A percentile compares a stretch with the other conserved stretches of the same genome.
Conservation (phyloP, 2,329 filamentous ascomycete genomes). For the Colletotrichum euphorbiae region DNA sequence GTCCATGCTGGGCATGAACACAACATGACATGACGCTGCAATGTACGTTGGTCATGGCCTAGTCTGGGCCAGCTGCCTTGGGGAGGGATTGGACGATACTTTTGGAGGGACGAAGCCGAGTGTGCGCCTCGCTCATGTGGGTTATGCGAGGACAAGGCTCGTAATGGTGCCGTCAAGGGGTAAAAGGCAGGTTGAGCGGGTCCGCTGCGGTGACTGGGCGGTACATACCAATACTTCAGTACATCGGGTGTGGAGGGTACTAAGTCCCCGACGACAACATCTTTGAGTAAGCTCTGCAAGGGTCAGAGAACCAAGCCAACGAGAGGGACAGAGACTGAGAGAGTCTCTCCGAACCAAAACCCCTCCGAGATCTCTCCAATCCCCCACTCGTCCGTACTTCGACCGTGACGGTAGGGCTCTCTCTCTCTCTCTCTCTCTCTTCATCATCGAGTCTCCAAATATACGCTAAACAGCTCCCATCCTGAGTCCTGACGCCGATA, state of each 20-base stretch:
- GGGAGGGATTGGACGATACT: slow-evolving; percentile 25
- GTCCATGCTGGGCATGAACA: slow-evolving; percentile 27
- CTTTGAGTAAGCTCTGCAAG: slow-evolving; percentile 39
- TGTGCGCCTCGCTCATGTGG: slow-evolving; percentile 24
- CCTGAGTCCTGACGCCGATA: slow-evolving; percentile 3
- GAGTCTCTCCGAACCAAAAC: slow-evolving; percentile 17
- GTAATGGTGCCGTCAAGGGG: slow-evolving; percentile 37
- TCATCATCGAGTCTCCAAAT: background rate
- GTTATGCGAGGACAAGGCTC: slow-evolving; percentile 25
- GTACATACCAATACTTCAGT: slow-evolving; percentile 34
- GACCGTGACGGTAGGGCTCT: slow-evolving; percentile 7
- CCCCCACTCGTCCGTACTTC: slow-evolving; percentile 28
- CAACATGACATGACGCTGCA: slow-evolving; percentile 33
- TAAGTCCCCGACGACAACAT: slow-evolving; percentile 36
- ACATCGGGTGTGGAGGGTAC: slow-evolving; percentile 35
- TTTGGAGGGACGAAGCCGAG: slow-evolving; percentile 18
- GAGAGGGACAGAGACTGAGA: background rate
- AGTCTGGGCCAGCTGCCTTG: slow-evolving; percentile 30
- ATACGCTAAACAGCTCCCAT: background rate
- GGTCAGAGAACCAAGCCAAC: slow-evolving; percentile 12
- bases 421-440: background rate
- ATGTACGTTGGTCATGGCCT: slow-evolving; percentile 18
- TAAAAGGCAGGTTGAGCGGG: slow-evolving; percentile 35
- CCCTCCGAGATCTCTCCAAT: slow-evolving; percentile 9
- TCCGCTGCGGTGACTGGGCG: slow-evolving; percentile 21